These are phyloP conservation scores for Luffa aegyptiaca DNA, from an alignment of 306 rosid species.

Conservation along the genomic window DNA sequence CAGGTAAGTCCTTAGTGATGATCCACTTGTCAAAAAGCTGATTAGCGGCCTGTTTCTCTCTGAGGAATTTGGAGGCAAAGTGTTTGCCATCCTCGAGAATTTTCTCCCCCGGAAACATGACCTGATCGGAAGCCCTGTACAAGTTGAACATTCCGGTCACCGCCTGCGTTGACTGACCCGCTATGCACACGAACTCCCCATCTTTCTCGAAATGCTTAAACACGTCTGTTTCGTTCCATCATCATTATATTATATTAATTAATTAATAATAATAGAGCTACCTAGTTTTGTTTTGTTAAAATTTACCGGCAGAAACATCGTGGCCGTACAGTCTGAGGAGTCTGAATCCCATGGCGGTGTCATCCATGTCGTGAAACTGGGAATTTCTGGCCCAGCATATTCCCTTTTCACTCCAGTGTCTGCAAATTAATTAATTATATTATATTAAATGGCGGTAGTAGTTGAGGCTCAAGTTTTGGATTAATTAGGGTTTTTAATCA, in stretches of 20 bases:
- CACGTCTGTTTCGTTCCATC: constrained; percentile 41
- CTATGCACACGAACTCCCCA: constrained; percentile 63
- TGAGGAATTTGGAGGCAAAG: constrained; percentile 46
- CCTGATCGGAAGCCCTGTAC: constrained; percentile 49
- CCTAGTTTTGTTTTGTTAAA: no score
- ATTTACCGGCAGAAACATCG: constrained; percentile 51
- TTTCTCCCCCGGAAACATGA: constrained; percentile 56
- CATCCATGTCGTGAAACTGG: constrained; percentile 64
- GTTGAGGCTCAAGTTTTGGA: no score
- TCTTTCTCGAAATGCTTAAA: constrained; percentile 63
- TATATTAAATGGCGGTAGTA: no score
- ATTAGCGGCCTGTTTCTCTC: constrained; percentile 43
- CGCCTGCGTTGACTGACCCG: constrained; percentile 61
- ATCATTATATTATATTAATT: no score
- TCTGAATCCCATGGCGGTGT: constrained; percentile 85
- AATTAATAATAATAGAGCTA: no score
- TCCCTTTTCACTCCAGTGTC: constrained; percentile 71
- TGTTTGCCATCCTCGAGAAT: constrained; percentile 55
- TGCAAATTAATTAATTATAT: constrained; percentile 13
- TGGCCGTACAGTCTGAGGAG: constrained; percentile 56
- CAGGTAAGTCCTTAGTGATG: constrained; percentile 61
- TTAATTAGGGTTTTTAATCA: no score
- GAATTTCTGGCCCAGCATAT: constrained; percentile 85
- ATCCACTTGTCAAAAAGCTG: constrained; percentile 84
- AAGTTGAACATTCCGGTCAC: constrained; percentile 86